These are phyloP conservation scores for Holtermannia corniformis DNA, from an alignment of 768 basidiomycete species.

Conservation along the genomic window DNA sequence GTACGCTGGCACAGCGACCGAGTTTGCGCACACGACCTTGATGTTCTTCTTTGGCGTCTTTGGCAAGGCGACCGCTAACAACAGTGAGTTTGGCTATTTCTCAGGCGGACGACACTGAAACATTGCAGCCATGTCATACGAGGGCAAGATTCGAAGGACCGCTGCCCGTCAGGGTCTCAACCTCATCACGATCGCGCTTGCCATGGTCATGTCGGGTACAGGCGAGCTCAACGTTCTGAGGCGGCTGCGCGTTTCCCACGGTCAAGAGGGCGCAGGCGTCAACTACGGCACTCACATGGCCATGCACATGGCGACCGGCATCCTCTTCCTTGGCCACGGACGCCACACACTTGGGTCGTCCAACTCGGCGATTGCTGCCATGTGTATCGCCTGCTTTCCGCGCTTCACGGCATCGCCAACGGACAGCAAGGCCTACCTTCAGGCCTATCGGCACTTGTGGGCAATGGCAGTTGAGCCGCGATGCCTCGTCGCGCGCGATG, in stretches of 20 bases:
- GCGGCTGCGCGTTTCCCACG: conserved; percentile 78
- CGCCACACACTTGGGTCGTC: conserved; percentile 86
- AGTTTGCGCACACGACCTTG: conserved; percentile 75
- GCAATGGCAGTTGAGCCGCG: conserved; percentile 89
- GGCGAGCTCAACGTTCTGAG: conserved; percentile 85
- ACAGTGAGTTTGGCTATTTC: neutral
- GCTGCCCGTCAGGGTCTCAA: conserved; percentile 81
- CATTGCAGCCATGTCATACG: conserved; percentile 60
- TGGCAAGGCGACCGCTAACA: conserved; percentile 10
- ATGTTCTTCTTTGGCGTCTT: conserved; percentile 74
- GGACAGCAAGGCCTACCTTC: conserved; percentile 83
- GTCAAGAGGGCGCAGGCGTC: conserved; percentile 56
- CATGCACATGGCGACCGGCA: conserved; percentile 77
- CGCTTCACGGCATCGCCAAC: conserved; percentile 66
- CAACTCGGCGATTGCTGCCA: conserved; percentile 77
- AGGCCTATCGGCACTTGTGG: conserved; percentile 92
- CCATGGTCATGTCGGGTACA: conserved; percentile 95
- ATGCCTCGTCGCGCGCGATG: conserved; percentile 82
- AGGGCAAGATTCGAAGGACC: conserved; percentile 77
- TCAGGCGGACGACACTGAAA: neutral
- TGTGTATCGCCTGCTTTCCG: conserved; percentile 87
- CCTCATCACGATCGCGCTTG: conserved; percentile 71
- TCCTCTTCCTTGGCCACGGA: conserved; percentile 88
- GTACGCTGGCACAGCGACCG: conserved; percentile 84
- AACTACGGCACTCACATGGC: conserved; percentile 79